These are phyloP conservation scores for Berkeleyomyces rouxiae DNA, from an alignment of 2,329 filamentous ascomycete species.

Conservation along the genomic window DNA sequence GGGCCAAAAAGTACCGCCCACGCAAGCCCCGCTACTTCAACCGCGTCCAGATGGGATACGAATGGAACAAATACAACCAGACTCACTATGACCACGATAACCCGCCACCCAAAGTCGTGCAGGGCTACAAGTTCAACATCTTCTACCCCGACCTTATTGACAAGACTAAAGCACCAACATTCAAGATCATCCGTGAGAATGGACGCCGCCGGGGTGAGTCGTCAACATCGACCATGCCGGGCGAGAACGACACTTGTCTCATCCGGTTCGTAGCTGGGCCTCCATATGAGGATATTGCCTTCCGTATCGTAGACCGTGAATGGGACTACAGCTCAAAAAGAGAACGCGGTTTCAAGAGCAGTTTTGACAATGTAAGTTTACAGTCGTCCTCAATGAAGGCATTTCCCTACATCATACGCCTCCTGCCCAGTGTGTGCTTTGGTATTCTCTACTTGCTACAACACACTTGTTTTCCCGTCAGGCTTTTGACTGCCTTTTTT, in stretches of 20 bases:
- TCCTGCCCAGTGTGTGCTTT: conserved; percentile 12
- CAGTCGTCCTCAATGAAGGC: not conserved
- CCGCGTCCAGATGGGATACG: conserved; percentile 94
- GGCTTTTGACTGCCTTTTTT: not conserved
- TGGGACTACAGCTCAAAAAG: conserved; percentile 97
- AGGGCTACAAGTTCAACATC: conserved; percentile 99
- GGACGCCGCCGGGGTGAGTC: conserved; percentile 81
- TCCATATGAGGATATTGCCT: conserved; percentile 92
- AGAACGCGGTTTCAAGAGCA: conserved; percentile 88
- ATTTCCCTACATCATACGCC: conserved; percentile 5
- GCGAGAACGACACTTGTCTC: conserved; percentile 91
- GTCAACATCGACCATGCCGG: conserved; percentile 79
- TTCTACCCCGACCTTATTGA: conserved; percentile 97
- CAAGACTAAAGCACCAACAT: conserved; percentile 85
- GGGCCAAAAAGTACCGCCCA: conserved; percentile 72
- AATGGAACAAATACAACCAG: conserved; percentile 99
- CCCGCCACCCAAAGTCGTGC: conserved; percentile 91
- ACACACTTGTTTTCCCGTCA: not conserved
- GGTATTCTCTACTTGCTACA: not conserved
- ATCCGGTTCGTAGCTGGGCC: conserved; percentile 91
- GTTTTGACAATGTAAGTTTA: conserved; percentile 77
- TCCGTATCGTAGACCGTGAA: conserved; percentile 93
- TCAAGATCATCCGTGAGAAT: conserved; percentile 86
- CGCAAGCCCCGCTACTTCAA: conserved; percentile 96
- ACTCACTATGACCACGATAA: conserved; percentile 99